Evolutionary conservation across 2,329 filamentous ascomycete species (phyloP).

Genomic region (Aureobasidium sp.): DNA sequence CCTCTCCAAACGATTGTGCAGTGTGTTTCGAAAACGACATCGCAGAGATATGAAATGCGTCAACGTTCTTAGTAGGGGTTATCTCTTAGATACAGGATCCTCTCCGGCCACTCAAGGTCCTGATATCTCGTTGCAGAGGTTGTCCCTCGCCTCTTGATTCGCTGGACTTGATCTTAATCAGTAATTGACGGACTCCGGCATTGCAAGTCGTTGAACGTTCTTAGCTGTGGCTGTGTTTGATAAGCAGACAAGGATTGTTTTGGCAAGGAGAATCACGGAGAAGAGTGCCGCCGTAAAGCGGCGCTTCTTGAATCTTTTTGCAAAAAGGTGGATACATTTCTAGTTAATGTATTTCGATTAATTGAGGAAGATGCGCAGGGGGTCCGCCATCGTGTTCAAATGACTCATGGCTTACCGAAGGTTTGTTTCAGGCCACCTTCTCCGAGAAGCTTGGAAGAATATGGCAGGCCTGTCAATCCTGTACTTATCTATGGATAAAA

Average conservation of each 20-base stretch:
- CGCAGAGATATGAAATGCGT: too few species aligned
- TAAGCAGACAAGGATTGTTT: slow-evolving; percentile 6
- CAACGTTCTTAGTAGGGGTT: too few species aligned
- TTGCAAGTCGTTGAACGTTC: background rate
- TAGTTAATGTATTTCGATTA: slow-evolving; percentile 8
- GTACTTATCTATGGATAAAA: background rate
- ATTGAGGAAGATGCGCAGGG: too few species aligned
- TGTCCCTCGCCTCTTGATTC: background rate
- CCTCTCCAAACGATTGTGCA: too few species aligned
- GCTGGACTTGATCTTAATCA: background rate
- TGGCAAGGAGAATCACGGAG: background rate
- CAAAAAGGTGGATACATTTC: background rate
- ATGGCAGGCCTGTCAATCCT: background rate
- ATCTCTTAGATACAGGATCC: too few species aligned
- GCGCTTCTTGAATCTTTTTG: too few species aligned
- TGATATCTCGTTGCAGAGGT: background rate
- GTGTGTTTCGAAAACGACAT: too few species aligned
- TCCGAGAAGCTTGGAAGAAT: background rate
- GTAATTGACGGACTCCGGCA: background rate
- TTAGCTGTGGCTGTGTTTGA: slow-evolving; percentile 8
- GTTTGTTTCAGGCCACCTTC: too few species aligned
- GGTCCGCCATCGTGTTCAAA: background rate
- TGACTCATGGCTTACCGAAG: slow-evolving; percentile 1
- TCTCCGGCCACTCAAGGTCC: too few species aligned
- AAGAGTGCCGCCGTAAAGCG: background rate